Conservation (phyloP, 2,329 filamentous ascomycete genomes). For the Botrytis squamosa region DNA sequence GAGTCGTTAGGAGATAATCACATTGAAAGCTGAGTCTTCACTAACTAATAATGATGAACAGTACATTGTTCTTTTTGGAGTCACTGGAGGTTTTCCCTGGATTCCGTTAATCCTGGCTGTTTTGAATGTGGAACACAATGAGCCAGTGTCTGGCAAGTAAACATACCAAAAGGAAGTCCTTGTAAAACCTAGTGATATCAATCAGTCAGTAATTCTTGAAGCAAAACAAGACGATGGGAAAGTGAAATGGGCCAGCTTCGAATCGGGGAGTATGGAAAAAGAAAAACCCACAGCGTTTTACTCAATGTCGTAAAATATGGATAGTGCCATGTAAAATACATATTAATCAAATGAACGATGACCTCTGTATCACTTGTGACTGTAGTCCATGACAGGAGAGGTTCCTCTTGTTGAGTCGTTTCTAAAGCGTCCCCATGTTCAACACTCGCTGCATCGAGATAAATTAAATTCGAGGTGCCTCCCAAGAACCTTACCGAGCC, state of each 20-base stretch:
- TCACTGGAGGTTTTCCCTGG: conserved; percentile 57
- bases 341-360: conserved; percentile 83
- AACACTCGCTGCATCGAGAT: conserved; percentile 57
- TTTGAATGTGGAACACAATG: background rate
- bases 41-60: conserved; percentile 76
- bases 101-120: background rate
- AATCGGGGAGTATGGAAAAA: background rate
- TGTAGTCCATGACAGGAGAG: conserved; percentile 81
- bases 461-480: conserved; percentile 90
- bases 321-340: conserved; percentile 99
- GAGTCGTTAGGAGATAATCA: conserved; percentile 71
- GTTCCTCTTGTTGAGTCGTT: conserved; percentile 49
- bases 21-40: background rate
- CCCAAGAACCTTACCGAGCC: conserved; percentile 89
- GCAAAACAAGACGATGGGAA: background rate
- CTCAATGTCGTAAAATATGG: conserved; percentile 92
- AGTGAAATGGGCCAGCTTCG: background rate
- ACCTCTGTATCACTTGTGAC: conserved; percentile 78
- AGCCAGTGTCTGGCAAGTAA: background rate
- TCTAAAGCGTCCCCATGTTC: conserved; percentile 38
- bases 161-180: conserved; percentile 55
- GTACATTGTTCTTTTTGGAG: conserved; percentile 62
- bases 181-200: conserved; percentile 58
- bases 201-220: background rate
- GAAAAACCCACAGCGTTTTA: conserved; percentile 57